Evolutionary conservation across 75 land plant species (phyloP).

Genomic region (Picea sitchensis): DNA sequence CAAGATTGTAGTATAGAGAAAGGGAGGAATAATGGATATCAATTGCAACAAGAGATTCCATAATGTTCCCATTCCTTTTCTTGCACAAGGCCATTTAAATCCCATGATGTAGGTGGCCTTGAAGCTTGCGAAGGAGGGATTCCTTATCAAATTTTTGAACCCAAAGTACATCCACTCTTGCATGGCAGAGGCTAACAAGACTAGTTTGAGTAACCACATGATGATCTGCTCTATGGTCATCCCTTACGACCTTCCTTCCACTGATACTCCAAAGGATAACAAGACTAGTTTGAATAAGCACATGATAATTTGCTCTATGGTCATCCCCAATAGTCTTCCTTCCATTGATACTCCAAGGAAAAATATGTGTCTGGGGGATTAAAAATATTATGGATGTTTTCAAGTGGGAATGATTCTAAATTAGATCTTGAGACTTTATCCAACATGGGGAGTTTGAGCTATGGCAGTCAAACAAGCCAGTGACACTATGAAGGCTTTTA

Average conservation of each 20-base stretch:
- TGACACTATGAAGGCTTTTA: slow-evolving; percentile 19
- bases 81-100: slow-evolving; percentile 26
- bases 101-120: slow-evolving; percentile 28
- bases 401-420: slow-evolving; percentile 48
- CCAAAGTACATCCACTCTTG: not conserved
- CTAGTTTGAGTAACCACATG: too few relatives aligned
- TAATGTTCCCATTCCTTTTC: slow-evolving; percentile 19
- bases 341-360: not conserved
- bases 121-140: slow-evolving; percentile 12
- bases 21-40: too few relatives aligned
- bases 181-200: too few relatives aligned
- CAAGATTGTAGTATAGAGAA: too few relatives aligned
- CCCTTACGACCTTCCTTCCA: too few relatives aligned
- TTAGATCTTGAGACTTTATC: slow-evolving; percentile 48
- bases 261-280: too few relatives aligned
- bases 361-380: not conserved
- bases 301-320: too few relatives aligned
- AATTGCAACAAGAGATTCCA: not conserved
- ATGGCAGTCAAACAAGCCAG: slow-evolving; percentile 21
- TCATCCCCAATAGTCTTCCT: too few relatives aligned
- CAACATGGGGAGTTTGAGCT: slow-evolving; percentile 18
- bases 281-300: too few relatives aligned
- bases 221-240: too few relatives aligned
- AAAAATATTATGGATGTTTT: not conserved
- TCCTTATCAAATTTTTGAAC: slow-evolving; percentile 21